These are phyloP conservation scores for Colletotrichum kahawae DNA, from an alignment of 2,329 filamentous ascomycete species.

Conservation along the genomic window DNA sequence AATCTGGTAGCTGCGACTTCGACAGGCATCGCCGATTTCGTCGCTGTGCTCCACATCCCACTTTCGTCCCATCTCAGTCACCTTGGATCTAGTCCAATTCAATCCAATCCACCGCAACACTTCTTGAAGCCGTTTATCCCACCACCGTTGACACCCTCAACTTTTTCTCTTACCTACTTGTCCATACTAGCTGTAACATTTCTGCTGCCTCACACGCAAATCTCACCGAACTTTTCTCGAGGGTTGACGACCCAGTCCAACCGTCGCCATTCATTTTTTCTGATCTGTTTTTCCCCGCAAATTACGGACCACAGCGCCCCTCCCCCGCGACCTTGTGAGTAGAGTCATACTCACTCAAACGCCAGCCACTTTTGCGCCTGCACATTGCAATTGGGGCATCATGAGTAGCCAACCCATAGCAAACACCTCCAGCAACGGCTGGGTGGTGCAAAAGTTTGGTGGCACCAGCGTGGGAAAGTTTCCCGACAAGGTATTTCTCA, in stretches of 20 bases:
- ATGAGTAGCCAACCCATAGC: slow-evolving; percentile 21
- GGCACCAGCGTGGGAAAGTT: slow-evolving; percentile 97
- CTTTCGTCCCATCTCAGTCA: slow-evolving; percentile 15
- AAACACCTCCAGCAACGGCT: slow-evolving; percentile 55
- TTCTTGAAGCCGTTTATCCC: not conserved
- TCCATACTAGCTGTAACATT: not conserved
- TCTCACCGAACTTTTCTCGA: not conserved
- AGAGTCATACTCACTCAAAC: slow-evolving; percentile 10
- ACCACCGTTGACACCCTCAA: not conserved
- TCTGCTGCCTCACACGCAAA: not conserved
- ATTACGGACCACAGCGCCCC: slow-evolving; percentile 2
- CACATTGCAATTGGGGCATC: not conserved
- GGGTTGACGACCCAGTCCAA: slow-evolving; percentile 9
- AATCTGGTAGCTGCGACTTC: slow-evolving; percentile 11
- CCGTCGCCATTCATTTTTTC: slow-evolving; percentile 5
- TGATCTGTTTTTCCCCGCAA: slow-evolving; percentile 1
- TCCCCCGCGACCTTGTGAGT: not conserved
- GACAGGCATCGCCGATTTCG: slow-evolving; percentile 21
- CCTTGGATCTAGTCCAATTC: not conserved
- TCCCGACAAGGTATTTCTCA: slow-evolving; percentile 64
- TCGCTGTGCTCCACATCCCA: slow-evolving; percentile 18
- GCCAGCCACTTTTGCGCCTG: not conserved
- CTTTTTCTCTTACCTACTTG: not conserved
- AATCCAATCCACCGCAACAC: not conserved
- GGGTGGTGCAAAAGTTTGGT: slow-evolving; percentile 95